These are phyloP conservation scores for Chalciporus piperatus DNA, from an alignment of 768 basidiomycete genomes.

Conservation along the genomic window DNA sequence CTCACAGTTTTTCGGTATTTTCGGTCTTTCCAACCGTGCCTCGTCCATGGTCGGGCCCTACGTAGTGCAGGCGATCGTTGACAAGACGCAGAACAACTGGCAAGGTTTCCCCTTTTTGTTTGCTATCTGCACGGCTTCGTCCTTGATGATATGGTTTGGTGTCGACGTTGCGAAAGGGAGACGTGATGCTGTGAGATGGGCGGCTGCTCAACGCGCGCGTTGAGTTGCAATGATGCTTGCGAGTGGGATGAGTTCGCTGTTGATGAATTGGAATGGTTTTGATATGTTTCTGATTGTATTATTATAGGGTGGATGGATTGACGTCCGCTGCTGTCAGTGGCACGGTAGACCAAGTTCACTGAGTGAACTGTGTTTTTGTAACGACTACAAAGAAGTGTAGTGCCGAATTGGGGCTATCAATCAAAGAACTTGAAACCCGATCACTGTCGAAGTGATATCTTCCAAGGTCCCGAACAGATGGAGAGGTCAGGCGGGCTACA, in stretches of 20 bases:
- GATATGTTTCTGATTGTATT: neutral
- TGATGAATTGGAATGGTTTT: neutral
- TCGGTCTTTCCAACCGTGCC: conserved; percentile 78
- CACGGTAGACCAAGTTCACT: too few species aligned
- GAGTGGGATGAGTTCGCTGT: neutral
- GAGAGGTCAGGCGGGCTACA: too few species aligned
- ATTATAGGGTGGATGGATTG: too few species aligned
- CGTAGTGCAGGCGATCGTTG: conserved; percentile 80
- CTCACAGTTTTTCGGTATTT: conserved; percentile 78
- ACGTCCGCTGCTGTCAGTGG: too few species aligned
- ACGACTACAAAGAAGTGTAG: too few species aligned
- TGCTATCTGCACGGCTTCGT: conserved; percentile 62
- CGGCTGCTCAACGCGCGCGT: conserved; percentile 29
- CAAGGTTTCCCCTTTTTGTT: conserved; percentile 84
- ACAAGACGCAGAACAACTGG: conserved; percentile 72
- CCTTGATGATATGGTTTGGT: conserved; percentile 74
- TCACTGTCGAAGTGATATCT: too few species aligned
- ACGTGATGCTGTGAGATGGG: conserved; percentile 60
- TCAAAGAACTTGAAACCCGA: too few species aligned
- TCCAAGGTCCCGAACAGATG: too few species aligned
- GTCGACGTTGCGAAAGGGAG: conserved; percentile 64
- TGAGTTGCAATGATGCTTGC: conserved; percentile 3
- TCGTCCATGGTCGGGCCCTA: conserved; percentile 88
- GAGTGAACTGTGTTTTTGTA: too few species aligned
- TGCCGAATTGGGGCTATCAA: too few species aligned